Evolutionary conservation across 257 asterid species (phyloP).

Genomic region (Primulina tabacum): DNA sequence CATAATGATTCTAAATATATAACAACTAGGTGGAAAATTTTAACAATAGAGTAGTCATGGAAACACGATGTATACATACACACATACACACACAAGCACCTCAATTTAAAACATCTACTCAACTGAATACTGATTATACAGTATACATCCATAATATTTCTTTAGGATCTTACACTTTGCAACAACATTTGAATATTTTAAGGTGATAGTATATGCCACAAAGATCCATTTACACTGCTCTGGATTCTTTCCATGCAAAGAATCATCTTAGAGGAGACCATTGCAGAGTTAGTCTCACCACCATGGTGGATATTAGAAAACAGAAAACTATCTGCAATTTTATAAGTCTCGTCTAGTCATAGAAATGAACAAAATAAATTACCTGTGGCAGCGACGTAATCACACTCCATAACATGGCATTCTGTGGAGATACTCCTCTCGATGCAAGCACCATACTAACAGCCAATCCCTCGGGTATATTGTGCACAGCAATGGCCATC

Average conservation of each 20-base stretch:
- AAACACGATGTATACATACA: no score
- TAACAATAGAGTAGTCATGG: background rate
- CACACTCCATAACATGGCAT: constrained; percentile 95
- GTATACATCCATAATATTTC: background rate
- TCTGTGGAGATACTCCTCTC: constrained; percentile 95
- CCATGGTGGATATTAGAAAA: background rate
- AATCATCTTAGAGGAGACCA: background rate
- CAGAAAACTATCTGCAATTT: background rate
- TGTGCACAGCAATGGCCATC: constrained; percentile 99
- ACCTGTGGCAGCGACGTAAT: constrained; percentile 98
- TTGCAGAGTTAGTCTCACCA: background rate
- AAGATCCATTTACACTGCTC: background rate
- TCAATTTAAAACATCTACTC: background rate
- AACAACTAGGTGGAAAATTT: background rate
- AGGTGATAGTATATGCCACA: background rate
- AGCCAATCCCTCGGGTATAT: constrained; percentile 98
- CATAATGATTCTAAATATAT: no score
- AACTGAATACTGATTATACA: background rate
- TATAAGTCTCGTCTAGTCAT: constrained; percentile 1
- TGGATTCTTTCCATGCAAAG: background rate
- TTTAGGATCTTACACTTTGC: background rate
- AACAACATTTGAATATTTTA: background rate
- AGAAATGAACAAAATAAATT: background rate
- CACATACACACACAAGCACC: no score
- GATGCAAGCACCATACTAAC: constrained; percentile 99